Conservation (phyloP, 2,329 filamentous ascomycete species). For the Tolypocladium album region DNA sequence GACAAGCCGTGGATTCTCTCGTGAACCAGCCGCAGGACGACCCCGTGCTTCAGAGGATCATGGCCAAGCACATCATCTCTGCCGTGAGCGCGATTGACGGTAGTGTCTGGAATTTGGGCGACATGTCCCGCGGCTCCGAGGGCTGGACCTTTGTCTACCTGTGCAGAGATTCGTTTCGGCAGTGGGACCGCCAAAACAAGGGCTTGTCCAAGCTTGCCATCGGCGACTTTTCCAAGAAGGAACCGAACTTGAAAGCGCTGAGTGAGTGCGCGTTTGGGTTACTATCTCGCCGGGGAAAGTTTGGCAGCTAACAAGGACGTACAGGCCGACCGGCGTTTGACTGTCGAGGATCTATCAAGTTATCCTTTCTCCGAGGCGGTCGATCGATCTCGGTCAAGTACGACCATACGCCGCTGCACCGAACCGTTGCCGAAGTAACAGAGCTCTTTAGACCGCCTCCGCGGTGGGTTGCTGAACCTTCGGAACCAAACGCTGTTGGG, state of each 20-base stretch:
- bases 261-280: conserved; percentile 22
- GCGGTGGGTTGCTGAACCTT: conserved; percentile 12
- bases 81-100: conserved; percentile 33
- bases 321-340: conserved; percentile 48
- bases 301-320: conserved; percentile 3
- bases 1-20: conserved; percentile 34
- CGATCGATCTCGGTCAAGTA: conserved; percentile 42
- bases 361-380: conserved; percentile 37
- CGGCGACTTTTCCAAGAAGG: conserved; percentile 37
- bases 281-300: not conserved
- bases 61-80: conserved; percentile 37
- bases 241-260: conserved; percentile 32
- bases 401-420: conserved; percentile 46
- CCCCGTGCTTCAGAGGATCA: conserved; percentile 34
- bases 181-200: conserved; percentile 39
- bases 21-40: conserved; percentile 38
- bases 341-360: conserved; percentile 39
- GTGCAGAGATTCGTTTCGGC: conserved; percentile 40
- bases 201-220: conserved; percentile 27
- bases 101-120: conserved; percentile 36
- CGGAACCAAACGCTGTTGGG: conserved; percentile 14
- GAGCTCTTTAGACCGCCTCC: conserved; percentile 36
- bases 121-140: conserved; percentile 31
- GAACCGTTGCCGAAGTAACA: conserved; percentile 39
- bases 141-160: conserved; percentile 44